A percentile compares a stretch with the other conserved stretches of the same genome.
Evolutionary conservation across 169 alveolate genomes (phyloP).

Genomic region (Plasmodium inui): DNA sequence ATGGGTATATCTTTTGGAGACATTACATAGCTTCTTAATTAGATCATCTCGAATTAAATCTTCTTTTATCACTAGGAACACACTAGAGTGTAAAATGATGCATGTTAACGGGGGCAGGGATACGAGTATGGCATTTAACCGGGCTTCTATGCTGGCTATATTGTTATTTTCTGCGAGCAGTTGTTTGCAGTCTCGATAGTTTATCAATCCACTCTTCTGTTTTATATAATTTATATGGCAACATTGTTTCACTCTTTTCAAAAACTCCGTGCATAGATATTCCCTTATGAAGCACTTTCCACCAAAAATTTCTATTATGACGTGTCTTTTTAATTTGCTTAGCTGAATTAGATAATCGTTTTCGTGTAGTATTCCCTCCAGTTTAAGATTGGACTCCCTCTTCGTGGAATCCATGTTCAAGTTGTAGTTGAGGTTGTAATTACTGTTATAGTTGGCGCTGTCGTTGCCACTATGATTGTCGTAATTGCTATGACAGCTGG

Average conservation of each 20-base stretch:
- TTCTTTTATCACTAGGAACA: slow-evolving; percentile 82
- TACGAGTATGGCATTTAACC: slow-evolving; percentile 87
- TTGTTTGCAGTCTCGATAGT: slow-evolving; percentile 89
- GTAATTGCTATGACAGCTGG: neutral
- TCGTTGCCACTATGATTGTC: neutral
- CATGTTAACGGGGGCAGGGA: slow-evolving; percentile 84
- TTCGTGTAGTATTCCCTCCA: slow-evolving; percentile 63
- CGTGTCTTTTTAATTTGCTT: slow-evolving; percentile 71
- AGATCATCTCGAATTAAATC: slow-evolving; percentile 83
- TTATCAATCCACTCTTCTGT: slow-evolving; percentile 82
- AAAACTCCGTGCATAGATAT: slow-evolving; percentile 69
- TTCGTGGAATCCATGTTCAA: neutral
- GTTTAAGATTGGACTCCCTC: slow-evolving; percentile 49
- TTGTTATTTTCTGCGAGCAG: slow-evolving; percentile 86
- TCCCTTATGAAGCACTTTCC: slow-evolving; percentile 72
- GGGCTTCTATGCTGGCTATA: slow-evolving; percentile 86
- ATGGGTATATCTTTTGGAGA: slow-evolving; percentile 76
- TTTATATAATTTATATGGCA: slow-evolving; percentile 69
- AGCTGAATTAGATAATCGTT: slow-evolving; percentile 62
- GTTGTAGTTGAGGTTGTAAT: neutral
- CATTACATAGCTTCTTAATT: slow-evolving; percentile 80
- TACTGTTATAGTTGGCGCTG: neutral
- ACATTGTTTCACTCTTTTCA: slow-evolving; percentile 67
- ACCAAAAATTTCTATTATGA: slow-evolving; percentile 63
- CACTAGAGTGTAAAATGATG: slow-evolving; percentile 79